Base-by-base conservation (phyloP, 140 eudicot species). In the Flaveria floridana region DNA sequence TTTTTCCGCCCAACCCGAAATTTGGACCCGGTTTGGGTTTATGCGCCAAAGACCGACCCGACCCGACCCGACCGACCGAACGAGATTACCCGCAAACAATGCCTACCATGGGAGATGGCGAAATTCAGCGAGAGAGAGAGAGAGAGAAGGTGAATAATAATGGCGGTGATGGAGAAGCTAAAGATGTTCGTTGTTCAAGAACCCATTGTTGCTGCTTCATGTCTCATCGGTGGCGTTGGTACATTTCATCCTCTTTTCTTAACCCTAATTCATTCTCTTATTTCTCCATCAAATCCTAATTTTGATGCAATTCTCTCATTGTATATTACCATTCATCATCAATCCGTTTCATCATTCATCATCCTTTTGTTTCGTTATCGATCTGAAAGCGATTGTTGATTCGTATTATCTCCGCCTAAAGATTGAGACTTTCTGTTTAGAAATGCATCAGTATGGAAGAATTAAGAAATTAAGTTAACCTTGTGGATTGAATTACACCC, bases 141-240 rank as follows among this genome's bases (percentile, higher is more conserved):
- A 26, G 68, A 41, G 16, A 19, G 16, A 37, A 74, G 21, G 42
- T 18, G 37, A 9, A 34, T 19, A 26, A 18, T 47, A 63, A 87
- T 87, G 87, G 76, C 80, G 62, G 89, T 87, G 47, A 87, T 87
- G 91, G 80, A 79, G 41, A 84, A 71, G 70, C 61, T 87, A 76
- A 84, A 79, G 74, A 84, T 77, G 72, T 82, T 84, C 71, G 89
- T 82, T 25, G 89, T 67, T 23, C 82, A 87, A 74, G 85, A 84
- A 72, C 91, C 91, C 0, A 68, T 87, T 21, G 89, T 87, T 56
- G 89, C 87, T 21, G 91, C 91, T 74, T 84, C 91, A 62, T 84
- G 91, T 80, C 83, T 87, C 58, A 82, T 84, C 63, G 87, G 82
- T 41, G 89, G 91, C 41, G 72, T 84, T 61, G 85, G 85, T 80